Evolutionary conservation across 2,329 filamentous ascomycete species (phyloP), one percentile per base, ranked within the genome.

Genomic region (Neoascochyta sp.): DNA sequence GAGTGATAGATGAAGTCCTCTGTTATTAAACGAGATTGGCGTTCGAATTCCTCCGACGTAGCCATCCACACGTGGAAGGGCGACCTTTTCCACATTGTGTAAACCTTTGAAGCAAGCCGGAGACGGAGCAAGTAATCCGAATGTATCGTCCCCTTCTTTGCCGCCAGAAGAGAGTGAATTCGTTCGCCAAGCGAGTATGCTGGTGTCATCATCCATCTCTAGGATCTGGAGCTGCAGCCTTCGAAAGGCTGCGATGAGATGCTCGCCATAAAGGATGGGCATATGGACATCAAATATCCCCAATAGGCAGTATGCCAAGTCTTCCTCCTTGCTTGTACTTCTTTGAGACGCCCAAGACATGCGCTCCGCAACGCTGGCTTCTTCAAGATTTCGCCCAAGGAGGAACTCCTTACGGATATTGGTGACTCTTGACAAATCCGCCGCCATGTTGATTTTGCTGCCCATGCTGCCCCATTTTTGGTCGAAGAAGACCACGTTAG

Each of bases 291-390:
- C 32, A 22, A 48, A 44, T 6, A 48, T 36, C 5, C 45, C 45
- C n/a, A 46, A 24, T 4, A 48, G 30, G 10, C 24, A 46, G 24
- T 47, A 48, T 8, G 40, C 44, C 7, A 30, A 28, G 16, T 48
- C 44, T 31, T 48, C 44, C 19, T 27, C 24, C 7, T 24, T 29
- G 24, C 25, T 43, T 1, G 48, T 49, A 5, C 34, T 11, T 14
- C 49, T 29, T 1, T 12, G 10, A n/a, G 35, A 27, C 5, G 34
- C 39, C 49, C 49, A 53, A 7, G 18, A 25, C 27, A 42, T 36
- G 3, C 41, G 27, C 9, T 29, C 7, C 3, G 18, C 41, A 16
- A 43, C 17, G 21, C 22, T 22, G 9, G 34, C 34, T n/a, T 39
- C 21, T 7, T 28, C 14, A n/a, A 45, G 43, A 25, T 21, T 26